These are phyloP conservation scores for Multifurca ochricompacta DNA, from an alignment of 768 basidiomycete genomes.

Conservation along the genomic window DNA sequence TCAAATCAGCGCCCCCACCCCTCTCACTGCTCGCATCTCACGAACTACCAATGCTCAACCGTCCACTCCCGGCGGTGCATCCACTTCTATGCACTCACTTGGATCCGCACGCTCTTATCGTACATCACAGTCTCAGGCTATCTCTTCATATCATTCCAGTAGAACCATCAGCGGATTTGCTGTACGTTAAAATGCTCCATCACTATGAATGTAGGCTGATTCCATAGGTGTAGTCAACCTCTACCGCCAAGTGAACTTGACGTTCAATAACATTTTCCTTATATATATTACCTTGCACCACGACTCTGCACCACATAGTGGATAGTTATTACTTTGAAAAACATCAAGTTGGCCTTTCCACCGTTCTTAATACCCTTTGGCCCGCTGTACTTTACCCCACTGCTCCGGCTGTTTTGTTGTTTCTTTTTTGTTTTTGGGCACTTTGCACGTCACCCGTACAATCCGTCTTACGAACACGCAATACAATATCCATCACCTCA, in stretches of 20 bases:
- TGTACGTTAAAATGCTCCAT: constrained; percentile 30
- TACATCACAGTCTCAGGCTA: constrained; percentile 58
- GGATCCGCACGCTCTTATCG: constrained; percentile 60
- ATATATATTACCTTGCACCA: constrained; percentile 14
- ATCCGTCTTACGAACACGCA: constrained; percentile 31
- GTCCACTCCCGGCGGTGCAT: constrained; percentile 47
- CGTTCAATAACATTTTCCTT: constrained; percentile 16
- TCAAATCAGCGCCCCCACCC: constrained; percentile 82
- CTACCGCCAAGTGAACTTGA: constrained; percentile 21
- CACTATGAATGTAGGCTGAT: constrained; percentile 20
- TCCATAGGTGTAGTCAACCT: constrained; percentile 12
- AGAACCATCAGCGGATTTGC: constrained; percentile 64
- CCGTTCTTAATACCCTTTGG: constrained; percentile 31
- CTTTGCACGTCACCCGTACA: constrained; percentile 28
- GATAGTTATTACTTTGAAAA: constrained; percentile 17
- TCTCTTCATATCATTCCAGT: constrained; percentile 69
- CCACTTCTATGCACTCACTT: constrained; percentile 42
- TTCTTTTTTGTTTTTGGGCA: constrained; percentile 28
- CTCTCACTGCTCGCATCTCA: constrained; percentile 69
- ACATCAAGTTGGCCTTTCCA: constrained; percentile 12
- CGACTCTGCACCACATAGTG: constrained; percentile 10
- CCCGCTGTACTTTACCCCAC: constrained; percentile 37
- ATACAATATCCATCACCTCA: constrained; percentile 23
- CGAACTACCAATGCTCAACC: constrained; percentile 47
- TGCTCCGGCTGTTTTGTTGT: constrained; percentile 30